Evolutionary conservation across 1,284 basidiomycete genomes (phyloP), one percentile per base, ranked within the genome.

Genomic region (Gomphus bonarii): DNA sequence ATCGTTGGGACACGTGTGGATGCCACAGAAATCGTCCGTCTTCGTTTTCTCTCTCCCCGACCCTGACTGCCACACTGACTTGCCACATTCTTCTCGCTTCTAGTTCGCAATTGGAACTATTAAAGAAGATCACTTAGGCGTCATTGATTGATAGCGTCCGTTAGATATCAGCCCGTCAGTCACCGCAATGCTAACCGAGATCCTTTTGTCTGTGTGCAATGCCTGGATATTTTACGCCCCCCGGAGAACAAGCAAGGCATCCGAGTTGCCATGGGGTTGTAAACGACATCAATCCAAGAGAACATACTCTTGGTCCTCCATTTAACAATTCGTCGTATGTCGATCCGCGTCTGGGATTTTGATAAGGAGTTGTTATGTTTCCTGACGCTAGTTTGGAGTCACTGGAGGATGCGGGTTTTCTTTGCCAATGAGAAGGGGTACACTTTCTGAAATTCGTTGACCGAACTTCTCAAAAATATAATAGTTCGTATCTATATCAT

Each of bases 1-100:
- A 94, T 99, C 56, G 94, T 99, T 16, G 95, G 95, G 31, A 97
- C 94, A 31, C 84, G 95, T 65, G 91, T 97, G 8, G 95, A 99
- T 68, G 95, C 95, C 20, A 97, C 93, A 28, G 95, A 98, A 70
- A 97, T 99, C 65, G 92, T 94, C 68, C 64, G 87, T 79, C 11
- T 53, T 50, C 57, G 46, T 50, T 48, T 44, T 51, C n/a, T 10
- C 31, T n/a, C 47, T 40, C 16, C n/a, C 38, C 16, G 3, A 3
- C 25, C 25, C 25, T 25, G 38, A 40, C 33, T 35, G 33, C 28
- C 28, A 33, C 18, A 16, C 43, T 28, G 12, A 51, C 47, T 10
- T n/a, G 12, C 11, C 31, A 20, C 10, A 6, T 33, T 38, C 57
- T 8, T 25, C n/a, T 10, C n/a, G 35, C 30, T 22, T 49, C 3